phyloP scores from a whole-genome alignment of 1,284 basidiomycete species.

The Cryptococcus sp. region DNA sequence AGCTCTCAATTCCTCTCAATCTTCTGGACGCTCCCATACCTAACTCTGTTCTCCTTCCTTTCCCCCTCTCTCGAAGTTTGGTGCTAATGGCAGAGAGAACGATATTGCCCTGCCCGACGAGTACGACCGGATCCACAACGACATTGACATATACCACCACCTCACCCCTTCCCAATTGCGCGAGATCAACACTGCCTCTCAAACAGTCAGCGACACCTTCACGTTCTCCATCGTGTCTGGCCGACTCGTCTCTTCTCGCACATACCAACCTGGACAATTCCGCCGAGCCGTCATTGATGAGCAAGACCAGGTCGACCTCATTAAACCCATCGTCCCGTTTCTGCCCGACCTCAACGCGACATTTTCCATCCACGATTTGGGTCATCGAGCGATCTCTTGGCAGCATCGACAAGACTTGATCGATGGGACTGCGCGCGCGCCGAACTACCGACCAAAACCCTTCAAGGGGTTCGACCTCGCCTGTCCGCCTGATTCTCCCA shows the following conservation, averaged over 20 bases:
- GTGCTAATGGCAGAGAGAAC: constrained; percentile 36
- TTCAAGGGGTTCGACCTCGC: not conserved
- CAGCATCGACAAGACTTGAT: not conserved
- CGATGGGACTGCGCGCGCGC: not conserved
- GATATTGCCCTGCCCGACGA: constrained; percentile 46
- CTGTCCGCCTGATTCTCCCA: not conserved
- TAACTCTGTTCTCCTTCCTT: no score
- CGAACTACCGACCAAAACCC: not conserved
- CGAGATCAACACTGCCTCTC: not conserved
- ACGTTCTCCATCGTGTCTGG: not conserved
- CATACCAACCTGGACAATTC: not conserved
- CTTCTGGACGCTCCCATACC: no score
- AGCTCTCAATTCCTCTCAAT: not conserved
- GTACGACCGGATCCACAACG: constrained; percentile 34
- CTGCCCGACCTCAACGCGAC: not conserved
- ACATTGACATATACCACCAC: constrained; percentile 25
- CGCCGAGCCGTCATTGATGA: constrained; percentile 14
- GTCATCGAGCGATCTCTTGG: not conserved
- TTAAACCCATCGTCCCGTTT: not conserved
- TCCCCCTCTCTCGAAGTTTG: no score
- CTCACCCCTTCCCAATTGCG: constrained; percentile 56
- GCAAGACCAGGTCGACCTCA: constrained; percentile 8
- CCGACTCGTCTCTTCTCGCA: not conserved
- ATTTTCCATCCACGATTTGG: not conserved
- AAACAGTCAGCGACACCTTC: not conserved